phyloP scores from a whole-genome alignment of 2,329 filamentous ascomycete genomes.

The Dactylellina haptotyla region DNA sequence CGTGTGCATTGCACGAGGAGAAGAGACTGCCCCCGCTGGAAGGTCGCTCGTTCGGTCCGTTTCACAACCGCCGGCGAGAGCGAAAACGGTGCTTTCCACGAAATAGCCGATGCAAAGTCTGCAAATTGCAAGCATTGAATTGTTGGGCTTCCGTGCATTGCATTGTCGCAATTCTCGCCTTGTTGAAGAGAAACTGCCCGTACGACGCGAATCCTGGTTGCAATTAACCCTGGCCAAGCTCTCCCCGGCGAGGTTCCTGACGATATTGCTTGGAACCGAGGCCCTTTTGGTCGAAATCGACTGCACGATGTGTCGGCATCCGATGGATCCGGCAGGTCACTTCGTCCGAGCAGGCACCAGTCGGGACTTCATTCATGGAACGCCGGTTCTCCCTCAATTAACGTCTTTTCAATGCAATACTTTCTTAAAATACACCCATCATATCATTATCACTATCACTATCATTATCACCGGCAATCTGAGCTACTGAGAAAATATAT shows the following conservation, averaged over 20 bases:
- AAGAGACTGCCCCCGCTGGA: slow-evolving; percentile 11
- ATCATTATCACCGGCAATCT: too few relatives aligned
- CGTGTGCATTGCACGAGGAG: too few relatives aligned
- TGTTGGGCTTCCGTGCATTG: too few relatives aligned
- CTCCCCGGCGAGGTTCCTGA: not conserved
- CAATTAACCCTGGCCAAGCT: not conserved
- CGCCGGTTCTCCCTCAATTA: too few relatives aligned
- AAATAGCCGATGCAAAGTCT: slow-evolving; percentile 12
- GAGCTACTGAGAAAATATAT: too few relatives aligned
- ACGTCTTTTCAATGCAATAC: too few relatives aligned
- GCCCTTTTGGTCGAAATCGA: not conserved
- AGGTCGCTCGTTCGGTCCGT: slow-evolving; percentile 24
- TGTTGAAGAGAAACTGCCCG: too few relatives aligned
- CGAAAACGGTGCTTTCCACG: not conserved
- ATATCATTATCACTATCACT: too few relatives aligned
- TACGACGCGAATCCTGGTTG: too few relatives aligned
- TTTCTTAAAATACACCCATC: too few relatives aligned
- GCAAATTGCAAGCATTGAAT: not conserved
- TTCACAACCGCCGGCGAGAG: not conserved
- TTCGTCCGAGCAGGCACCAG: not conserved
- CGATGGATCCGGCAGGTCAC: slow-evolving; percentile 4
- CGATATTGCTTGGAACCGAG: slow-evolving; percentile 19
- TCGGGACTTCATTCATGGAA: too few relatives aligned
- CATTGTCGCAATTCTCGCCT: slow-evolving; percentile 21
- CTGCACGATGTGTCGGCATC: not conserved